Percentiles rank a stretch among this genome's conserved stretches.
These are phyloP conservation scores for Quercus rubra DNA, from an alignment of 306 rosid species.

Conservation along the genomic window DNA sequence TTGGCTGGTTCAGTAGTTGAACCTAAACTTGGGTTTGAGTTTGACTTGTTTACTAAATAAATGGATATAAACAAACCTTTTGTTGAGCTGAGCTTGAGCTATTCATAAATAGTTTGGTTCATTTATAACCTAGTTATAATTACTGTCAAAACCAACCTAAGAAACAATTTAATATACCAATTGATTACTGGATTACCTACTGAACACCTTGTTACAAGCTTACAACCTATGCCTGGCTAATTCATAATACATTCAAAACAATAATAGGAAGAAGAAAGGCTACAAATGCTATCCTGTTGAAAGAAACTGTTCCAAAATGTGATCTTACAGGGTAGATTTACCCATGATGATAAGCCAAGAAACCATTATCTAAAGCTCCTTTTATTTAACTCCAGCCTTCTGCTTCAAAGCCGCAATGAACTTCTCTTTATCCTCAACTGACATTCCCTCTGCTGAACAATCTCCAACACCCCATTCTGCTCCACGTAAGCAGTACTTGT, in stretches of 20 bases:
- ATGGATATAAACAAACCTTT: too few relatives aligned
- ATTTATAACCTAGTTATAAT: neutral
- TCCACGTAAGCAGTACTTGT: conserved; percentile 88
- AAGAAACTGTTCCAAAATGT: neutral
- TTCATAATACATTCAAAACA: neutral
- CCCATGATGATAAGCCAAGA: conserved; percentile 1
- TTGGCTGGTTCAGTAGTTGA: too few relatives aligned
- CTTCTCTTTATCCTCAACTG: conserved; percentile 60
- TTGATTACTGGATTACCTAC: neutral
- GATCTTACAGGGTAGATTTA: conserved; percentile 19
- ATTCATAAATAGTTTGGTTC: too few relatives aligned
- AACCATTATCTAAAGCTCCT: conserved; percentile 3
- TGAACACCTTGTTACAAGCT: neutral
- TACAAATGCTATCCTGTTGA: neutral
- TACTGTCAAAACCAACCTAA: neutral
- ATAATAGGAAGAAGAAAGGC: neutral
- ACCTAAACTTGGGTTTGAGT: too few relatives aligned
- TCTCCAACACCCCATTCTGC: conserved; percentile 99
- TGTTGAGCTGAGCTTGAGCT: too few relatives aligned
- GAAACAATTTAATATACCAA: neutral
- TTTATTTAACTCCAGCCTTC: conserved; percentile 49
- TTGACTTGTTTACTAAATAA: too few relatives aligned
- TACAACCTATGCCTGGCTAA: neutral
- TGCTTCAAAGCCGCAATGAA: conserved; percentile 74
- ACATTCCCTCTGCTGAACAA: conserved; percentile 82